These are phyloP conservation scores for Phytophthora boehmeriae DNA, from an alignment of 352 stramenopile genomes.

Conservation along the genomic window DNA sequence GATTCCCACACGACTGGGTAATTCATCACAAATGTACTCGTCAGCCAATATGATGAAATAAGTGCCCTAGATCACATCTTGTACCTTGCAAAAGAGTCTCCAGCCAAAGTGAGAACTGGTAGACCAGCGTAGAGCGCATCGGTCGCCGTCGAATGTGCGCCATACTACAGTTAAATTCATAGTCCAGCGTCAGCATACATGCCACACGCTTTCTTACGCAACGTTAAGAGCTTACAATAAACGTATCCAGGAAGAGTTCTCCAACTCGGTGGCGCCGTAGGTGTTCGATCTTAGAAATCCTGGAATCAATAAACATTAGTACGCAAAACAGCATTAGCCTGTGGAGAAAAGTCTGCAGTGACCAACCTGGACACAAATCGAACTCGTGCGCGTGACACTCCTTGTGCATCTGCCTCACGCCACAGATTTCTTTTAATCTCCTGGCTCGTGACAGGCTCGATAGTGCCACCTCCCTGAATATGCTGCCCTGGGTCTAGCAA, in stretches of 20 bases:
- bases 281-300: conserved; percentile 78
- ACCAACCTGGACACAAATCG: conserved; percentile 57
- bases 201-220: no score
- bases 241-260: conserved; percentile 94
- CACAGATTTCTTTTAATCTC: conserved; percentile 57
- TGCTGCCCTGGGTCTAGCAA: conserved; percentile 55
- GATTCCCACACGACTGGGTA: conserved; percentile 51
- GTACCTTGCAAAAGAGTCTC: conserved; percentile 64
- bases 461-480: neutral
- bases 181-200: neutral
- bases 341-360: neutral
- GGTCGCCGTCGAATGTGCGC: conserved; percentile 92
- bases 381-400: conserved; percentile 53
- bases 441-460: conserved; percentile 35
- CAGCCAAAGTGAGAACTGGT: conserved; percentile 87
- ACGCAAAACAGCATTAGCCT: neutral
- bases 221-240: conserved; percentile 51
- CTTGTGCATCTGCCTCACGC: conserved; percentile 53
- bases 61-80: neutral
- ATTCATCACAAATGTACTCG: neutral
- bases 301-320: conserved; percentile 17
- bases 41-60: neutral
- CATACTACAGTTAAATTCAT: conserved; percentile 65
- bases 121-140: conserved; percentile 88
- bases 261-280: conserved; percentile 64